Evolutionary conservation across 441 rosid genomes (phyloP).

Genomic region (Erodium texanum): DNA sequence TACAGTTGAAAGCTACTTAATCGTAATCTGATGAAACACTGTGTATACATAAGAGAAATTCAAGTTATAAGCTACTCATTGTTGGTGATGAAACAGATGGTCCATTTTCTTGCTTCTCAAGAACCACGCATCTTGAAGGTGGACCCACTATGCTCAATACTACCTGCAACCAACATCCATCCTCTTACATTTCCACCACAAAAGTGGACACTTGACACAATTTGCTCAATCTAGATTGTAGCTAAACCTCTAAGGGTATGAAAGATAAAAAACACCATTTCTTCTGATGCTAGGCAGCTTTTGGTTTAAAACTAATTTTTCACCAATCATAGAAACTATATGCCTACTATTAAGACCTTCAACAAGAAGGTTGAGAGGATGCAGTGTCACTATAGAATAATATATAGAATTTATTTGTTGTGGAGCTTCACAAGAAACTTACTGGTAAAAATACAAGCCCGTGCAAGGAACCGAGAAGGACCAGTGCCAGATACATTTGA

Average conservation of each 20-base stretch:
- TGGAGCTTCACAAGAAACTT: conserved; percentile 22
- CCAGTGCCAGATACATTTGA: conserved; percentile 92
- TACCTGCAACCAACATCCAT: conserved; percentile 41
- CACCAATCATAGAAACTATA: neutral
- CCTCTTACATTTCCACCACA: neutral
- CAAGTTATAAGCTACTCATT: neutral
- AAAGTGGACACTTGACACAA: neutral
- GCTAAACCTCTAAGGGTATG: neutral
- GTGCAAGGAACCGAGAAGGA: conserved; percentile 90
- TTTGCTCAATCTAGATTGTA: neutral
- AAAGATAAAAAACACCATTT: neutral
- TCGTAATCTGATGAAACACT: neutral
- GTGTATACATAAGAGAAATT: neutral
- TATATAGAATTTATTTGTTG: neutral
- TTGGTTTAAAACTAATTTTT: neutral
- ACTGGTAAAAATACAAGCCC: conserved; percentile 93
- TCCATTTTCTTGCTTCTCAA: conserved; percentile 54
- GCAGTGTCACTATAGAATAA: neutral
- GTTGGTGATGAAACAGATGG: conserved; percentile 32
- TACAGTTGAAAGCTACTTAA: neutral
- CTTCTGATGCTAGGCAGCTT: neutral
- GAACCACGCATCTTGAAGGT: conserved; percentile 58
- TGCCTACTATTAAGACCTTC: too few relatives aligned
- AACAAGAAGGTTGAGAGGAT: neutral
- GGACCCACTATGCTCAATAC: conserved; percentile 90